Base-by-base conservation (phyloP, 257 asterid species). In the Ilex asprella region DNA sequence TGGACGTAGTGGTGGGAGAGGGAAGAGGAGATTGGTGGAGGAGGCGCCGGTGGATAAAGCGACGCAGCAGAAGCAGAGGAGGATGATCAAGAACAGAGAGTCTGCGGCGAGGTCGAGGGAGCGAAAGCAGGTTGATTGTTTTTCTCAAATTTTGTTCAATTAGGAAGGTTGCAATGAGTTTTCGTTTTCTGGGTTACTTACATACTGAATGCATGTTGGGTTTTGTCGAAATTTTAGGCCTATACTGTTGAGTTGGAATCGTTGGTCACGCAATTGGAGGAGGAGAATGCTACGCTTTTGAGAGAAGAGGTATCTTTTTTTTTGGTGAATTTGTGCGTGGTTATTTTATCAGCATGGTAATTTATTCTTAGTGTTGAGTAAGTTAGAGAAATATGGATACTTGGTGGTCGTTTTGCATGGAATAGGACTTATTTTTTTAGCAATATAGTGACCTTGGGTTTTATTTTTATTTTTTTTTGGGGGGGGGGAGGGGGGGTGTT, bases 41-140 rank as follows among this genome's bases (percentile, higher is more conserved):
- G 98, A 88, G 43, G 73, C 65, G 69, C 85, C 86, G 44, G 76
- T 86, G 13, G 98, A 91, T 69, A 88, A 82, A 74, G 97, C 98
- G 46, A 84, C 98, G 7, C 97, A 92, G 79, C 98, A 92, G 82
- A 92, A 86, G 78, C 98, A 92, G 84, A 79, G 88, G 73, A 77
- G 98, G 52, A 92, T 92, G 98, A 92, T 92, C 62, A 92, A 92
- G 75, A 92, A 92, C 76, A 80, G 98, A 70, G 98, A 88, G 63
- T 88, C 97, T 68, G 98, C 98, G 31, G 98, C 98, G n/a, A 77
- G 97, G 85, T 92, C 98, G 39, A 77, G 98, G 64, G 98, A 92
- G 71, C 79, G 98, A 56, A 92, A 92, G 74, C 98, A 92, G 98
- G 98, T 91, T 47, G 27, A 9, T 39, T 13, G 3, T 53, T 27